Percentiles rank a stretch among this genome's conserved stretches.
Conservation (phyloP, 2,329 filamentous ascomycete genomes). For the Clarireedia homoeocarpa region DNA sequence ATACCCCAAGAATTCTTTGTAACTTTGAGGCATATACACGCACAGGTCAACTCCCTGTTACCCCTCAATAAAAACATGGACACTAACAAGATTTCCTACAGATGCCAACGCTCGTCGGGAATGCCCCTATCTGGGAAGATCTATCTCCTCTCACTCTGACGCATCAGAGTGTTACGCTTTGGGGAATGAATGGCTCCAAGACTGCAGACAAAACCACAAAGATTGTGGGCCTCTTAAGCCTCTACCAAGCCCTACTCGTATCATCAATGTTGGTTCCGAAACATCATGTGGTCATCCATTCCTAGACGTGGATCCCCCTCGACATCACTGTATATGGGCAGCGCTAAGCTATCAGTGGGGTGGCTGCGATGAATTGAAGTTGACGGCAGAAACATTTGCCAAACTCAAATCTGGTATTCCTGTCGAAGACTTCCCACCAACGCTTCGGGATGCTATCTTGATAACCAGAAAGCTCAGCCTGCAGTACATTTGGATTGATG, state of each 20-base stretch:
- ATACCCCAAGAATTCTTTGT: neutral
- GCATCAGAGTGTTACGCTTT: conserved; percentile 1
- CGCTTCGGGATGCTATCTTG: conserved; percentile 1
- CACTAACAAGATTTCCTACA: neutral
- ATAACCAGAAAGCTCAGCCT: neutral
- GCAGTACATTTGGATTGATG: conserved; percentile 8
- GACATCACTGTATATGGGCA: neutral
- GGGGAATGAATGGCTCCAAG: conserved; percentile 3
- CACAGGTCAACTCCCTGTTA: neutral
- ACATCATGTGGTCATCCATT: neutral
- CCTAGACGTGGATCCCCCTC: neutral
- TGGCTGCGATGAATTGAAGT: neutral
- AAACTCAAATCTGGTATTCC: neutral
- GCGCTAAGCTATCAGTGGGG: conserved; percentile 8
- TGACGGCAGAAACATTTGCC: neutral
- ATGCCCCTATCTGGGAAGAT: conserved; percentile 3
- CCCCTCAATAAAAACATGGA: neutral
- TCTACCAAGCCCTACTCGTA: conserved; percentile 3
- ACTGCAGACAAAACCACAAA: conserved; percentile 1
- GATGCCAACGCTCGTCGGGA: neutral
- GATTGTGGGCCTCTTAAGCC: conserved; percentile 1
- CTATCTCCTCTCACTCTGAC: neutral
- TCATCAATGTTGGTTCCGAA: conserved; percentile 4
- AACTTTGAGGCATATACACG: conserved; percentile 2
- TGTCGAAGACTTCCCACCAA: neutral